A percentile compares a stretch with the other conserved stretches of the same genome.
Conservation (phyloP, 352 stramenopile genomes). For the Phytophthora uliginosa region DNA sequence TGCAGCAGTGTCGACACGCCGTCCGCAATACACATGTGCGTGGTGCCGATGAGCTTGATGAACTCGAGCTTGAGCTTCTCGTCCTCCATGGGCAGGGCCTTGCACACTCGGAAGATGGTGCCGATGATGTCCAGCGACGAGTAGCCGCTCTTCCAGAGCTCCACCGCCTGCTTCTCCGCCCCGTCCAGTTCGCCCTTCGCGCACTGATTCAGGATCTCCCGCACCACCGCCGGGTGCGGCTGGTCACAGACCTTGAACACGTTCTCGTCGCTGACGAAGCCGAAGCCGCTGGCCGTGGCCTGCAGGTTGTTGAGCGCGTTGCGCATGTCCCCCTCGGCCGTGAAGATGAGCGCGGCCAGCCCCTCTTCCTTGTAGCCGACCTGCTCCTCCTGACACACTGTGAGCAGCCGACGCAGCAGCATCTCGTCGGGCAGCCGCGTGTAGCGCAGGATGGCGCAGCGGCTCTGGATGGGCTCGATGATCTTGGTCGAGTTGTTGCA, state of each 20-base stretch:
- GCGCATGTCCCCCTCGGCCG: constrained; percentile 99
- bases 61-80: constrained; percentile 92
- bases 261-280: constrained; percentile 96
- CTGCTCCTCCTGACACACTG: constrained; percentile 95
- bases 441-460: constrained; percentile 99
- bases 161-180: constrained; percentile 81
- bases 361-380: constrained; percentile 92
- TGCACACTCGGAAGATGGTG: constrained; percentile 98
- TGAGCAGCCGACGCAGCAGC: constrained; percentile 94
- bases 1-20: constrained; percentile 94
- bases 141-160: constrained; percentile 93
- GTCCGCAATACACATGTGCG: constrained; percentile 97
- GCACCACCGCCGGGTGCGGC: constrained; percentile 94
- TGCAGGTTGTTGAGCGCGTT: constrained; percentile 99
- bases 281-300: constrained; percentile 96
- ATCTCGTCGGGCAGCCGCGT: constrained; percentile 96
- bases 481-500: constrained; percentile 99
- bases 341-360: constrained; percentile 99
- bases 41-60: constrained; percentile 89
- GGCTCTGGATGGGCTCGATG: constrained; percentile 99
- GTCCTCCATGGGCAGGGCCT: constrained; percentile 82
- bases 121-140: constrained; percentile 98
- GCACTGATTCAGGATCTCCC: constrained; percentile 75
- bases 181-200: constrained; percentile 86
- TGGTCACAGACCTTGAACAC: constrained; percentile 98